phyloP scores from a whole-genome alignment of 1,284 basidiomycete genomes.

The Mixia osmundae region DNA sequence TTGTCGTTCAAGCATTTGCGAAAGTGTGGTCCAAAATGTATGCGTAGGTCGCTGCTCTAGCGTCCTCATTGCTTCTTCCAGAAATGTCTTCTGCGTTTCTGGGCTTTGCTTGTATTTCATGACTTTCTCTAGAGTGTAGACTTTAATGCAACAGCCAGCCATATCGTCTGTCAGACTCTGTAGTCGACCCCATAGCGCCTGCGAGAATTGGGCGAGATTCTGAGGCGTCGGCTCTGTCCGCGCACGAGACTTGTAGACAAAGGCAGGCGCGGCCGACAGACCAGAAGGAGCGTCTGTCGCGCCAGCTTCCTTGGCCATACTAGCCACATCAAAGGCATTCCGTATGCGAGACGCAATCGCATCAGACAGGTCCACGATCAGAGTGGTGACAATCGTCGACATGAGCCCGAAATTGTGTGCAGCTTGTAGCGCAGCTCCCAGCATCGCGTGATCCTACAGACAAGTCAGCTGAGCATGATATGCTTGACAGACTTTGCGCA shows the following conservation, averaged over 20 bases:
- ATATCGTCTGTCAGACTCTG: constrained; percentile 70
- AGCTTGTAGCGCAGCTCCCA: constrained; percentile 79
- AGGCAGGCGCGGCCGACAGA: constrained; percentile 3
- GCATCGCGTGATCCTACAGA: constrained; percentile 53
- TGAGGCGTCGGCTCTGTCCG: constrained; percentile 61
- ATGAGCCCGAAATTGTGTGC: constrained; percentile 74
- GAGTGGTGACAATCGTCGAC: constrained; percentile 52
- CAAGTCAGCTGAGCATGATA: background rate
- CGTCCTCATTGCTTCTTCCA: constrained; percentile 76
- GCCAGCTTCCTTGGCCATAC: constrained; percentile 56
- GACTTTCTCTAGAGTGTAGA: constrained; percentile 85
- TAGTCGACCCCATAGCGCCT: constrained; percentile 55
- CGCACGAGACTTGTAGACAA: constrained; percentile 47
- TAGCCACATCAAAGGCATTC: constrained; percentile 57
- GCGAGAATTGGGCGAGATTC: constrained; percentile 56
- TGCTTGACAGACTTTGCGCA: constrained; percentile 16
- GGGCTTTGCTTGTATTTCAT: constrained; percentile 65
- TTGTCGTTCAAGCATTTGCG: constrained; percentile 52
- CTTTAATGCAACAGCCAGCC: constrained; percentile 72
- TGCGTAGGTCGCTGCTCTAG: constrained; percentile 73
- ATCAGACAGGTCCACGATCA: constrained; percentile 57
- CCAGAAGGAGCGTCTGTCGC: constrained; percentile 34
- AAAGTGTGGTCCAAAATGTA: constrained; percentile 69
- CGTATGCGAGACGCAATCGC: constrained; percentile 58
- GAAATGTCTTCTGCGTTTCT: constrained; percentile 47